Evolutionary conservation across 2,329 filamentous ascomycete genomes (phyloP).

Genomic region (Fusarium musae): DNA sequence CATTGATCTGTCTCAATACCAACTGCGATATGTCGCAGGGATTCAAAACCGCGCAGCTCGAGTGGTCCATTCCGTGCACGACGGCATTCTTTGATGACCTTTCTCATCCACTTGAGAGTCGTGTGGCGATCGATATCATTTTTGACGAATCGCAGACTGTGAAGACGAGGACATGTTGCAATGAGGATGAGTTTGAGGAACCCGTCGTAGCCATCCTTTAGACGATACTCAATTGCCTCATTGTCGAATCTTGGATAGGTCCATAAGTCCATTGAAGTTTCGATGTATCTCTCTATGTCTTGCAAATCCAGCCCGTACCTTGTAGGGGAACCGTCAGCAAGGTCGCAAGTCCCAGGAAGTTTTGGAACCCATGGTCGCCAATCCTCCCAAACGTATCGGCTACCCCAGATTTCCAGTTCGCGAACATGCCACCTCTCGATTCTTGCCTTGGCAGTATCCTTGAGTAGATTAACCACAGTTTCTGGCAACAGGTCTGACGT

Average conservation of each 20-base stretch:
- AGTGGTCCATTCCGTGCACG: slow-evolving; percentile 1
- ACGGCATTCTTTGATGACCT: background rate
- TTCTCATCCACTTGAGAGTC: slow-evolving; percentile 4
- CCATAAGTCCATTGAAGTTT: background rate
- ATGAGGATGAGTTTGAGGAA: slow-evolving; percentile 33
- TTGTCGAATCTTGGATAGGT: background rate
- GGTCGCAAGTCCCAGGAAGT: background rate
- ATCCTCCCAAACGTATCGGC: slow-evolving; percentile 11
- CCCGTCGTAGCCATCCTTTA: slow-evolving; percentile 9
- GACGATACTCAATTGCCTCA: background rate
- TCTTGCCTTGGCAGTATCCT: fast-evolving
- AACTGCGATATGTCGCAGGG: slow-evolving; percentile 6
- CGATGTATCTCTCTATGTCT: background rate
- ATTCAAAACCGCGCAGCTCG: slow-evolving; percentile 30
- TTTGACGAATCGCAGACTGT: slow-evolving; percentile 19
- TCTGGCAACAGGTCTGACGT: slow-evolving; percentile 6
- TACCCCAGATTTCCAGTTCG: slow-evolving; percentile 34
- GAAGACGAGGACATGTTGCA: slow-evolving; percentile 21
- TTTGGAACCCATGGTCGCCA: slow-evolving; percentile 16
- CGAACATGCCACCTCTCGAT: slow-evolving; percentile 27
- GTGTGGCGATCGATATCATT: background rate
- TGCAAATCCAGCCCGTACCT: background rate
- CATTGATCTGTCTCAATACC: background rate
- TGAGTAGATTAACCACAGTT: background rate
- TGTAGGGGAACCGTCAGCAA: background rate